Conservation (phyloP, 176 grass and related monocot genomes). For the Carex cristatella region DNA sequence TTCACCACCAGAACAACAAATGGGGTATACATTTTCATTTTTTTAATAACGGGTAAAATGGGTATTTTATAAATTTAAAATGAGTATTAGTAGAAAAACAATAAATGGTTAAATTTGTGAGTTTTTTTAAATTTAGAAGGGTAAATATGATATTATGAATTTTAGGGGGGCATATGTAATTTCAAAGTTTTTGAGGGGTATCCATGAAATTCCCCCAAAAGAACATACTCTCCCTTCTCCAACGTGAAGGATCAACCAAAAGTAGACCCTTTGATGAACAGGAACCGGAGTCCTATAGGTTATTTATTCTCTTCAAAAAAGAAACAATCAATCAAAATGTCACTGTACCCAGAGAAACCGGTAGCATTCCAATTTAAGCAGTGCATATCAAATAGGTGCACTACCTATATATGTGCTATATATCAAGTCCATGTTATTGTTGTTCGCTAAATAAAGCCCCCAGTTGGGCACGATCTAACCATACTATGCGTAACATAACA, state of each 20-base stretch:
- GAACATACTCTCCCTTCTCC: background rate
- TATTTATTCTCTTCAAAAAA: constrained; percentile 2
- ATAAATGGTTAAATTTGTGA: too few relatives aligned
- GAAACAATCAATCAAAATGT: constrained; percentile 2
- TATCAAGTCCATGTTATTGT: background rate
- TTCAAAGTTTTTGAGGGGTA: too few relatives aligned
- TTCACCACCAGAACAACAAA: background rate
- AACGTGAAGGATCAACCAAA: background rate
- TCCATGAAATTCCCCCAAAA: background rate
- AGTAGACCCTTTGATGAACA: background rate
- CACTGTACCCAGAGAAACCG: background rate
- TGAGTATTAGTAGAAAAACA: too few relatives aligned
- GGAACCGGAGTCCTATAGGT: background rate
- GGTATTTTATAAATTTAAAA: too few relatives aligned
- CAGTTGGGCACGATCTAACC: background rate
- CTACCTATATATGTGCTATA: background rate
- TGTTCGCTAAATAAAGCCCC: background rate
- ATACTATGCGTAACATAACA: background rate
- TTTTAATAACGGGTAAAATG: too few relatives aligned
- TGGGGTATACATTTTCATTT: too few relatives aligned
- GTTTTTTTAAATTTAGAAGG: too few relatives aligned
- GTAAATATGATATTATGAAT: too few relatives aligned
- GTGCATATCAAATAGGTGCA: background rate
- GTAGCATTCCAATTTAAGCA: background rate
- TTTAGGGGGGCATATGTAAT: too few relatives aligned